Percentiles rank a stretch among this genome's conserved stretches.
Evolutionary conservation across 441 rosid genomes (phyloP).

Genomic region (Corymbia citriodora): DNA sequence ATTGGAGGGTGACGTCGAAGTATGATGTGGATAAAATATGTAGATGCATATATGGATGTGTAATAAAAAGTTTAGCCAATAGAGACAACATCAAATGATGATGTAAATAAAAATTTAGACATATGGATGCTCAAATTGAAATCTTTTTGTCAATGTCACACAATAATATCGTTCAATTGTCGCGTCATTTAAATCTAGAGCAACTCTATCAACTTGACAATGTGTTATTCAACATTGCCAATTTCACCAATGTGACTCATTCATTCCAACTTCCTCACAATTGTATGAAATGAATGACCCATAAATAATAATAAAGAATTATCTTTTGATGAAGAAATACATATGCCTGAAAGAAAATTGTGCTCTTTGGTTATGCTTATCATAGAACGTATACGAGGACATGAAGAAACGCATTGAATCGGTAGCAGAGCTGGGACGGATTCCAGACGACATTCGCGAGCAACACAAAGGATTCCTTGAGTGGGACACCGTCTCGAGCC

Average conservation of each 20-base stretch:
- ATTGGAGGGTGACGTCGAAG: neutral
- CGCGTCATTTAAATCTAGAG: neutral
- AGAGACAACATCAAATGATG: neutral
- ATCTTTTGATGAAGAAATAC: neutral
- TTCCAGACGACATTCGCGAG: neutral
- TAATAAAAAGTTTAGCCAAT: neutral
- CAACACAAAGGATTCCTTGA: constrained; percentile 10
- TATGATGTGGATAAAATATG: neutral
- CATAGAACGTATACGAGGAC: constrained; percentile 10
- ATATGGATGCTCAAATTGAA: neutral
- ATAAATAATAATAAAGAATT: neutral
- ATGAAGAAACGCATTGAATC: constrained; percentile 7
- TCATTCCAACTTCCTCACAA: neutral
- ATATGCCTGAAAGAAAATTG: neutral
- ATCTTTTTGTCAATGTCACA: neutral
- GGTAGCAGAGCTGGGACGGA: neutral
- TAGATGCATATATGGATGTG: neutral
- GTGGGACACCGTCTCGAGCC: constrained; percentile 4
- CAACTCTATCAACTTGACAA: neutral
- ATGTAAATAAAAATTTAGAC: neutral
- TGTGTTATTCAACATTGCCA: neutral
- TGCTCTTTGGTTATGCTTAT: neutral
- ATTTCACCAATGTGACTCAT: neutral
- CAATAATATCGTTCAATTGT: too few species aligned
- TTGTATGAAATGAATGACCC: neutral